Evolutionary conservation across 148 eudicot species (phyloP).

Genomic region (Oxyria digyna): DNA sequence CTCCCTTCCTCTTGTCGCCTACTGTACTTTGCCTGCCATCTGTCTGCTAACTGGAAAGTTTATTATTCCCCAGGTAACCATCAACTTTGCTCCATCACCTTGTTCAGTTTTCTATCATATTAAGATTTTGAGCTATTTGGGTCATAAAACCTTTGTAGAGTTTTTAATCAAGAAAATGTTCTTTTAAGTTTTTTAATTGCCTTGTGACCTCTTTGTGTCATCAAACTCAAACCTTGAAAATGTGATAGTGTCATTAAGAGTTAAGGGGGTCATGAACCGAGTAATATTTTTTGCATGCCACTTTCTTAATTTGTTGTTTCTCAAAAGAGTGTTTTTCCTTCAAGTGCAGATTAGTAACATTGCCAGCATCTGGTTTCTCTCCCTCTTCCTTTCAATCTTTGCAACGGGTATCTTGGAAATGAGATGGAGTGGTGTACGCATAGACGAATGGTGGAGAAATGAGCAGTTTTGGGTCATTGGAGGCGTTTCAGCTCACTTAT

Average conservation of each 20-base stretch:
- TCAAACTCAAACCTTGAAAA: too few species aligned
- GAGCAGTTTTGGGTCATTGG: constrained; percentile 65
- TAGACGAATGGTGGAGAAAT: constrained; percentile 62
- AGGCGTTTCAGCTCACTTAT: constrained; percentile 46
- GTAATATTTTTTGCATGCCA: too few species aligned
- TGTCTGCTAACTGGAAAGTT: constrained; percentile 69
- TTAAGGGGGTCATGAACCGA: too few species aligned
- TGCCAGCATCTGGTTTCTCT: constrained; percentile 39
- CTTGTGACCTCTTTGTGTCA: too few species aligned
- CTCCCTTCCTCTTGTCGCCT: constrained; percentile 51
- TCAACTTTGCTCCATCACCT: neutral
- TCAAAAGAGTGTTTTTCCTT: neutral
- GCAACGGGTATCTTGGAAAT: constrained; percentile 47
- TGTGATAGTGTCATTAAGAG: too few species aligned
- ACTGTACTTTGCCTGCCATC: constrained; percentile 62
- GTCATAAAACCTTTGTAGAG: too few species aligned
- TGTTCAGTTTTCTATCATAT: too few species aligned
- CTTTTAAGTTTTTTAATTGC: too few species aligned
- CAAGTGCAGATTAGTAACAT: constrained; percentile 43
- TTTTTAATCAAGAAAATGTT: too few species aligned
- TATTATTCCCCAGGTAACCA: constrained; percentile 55
- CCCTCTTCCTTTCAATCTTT: constrained; percentile 45
- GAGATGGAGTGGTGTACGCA: constrained; percentile 57
- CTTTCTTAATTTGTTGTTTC: too few species aligned
- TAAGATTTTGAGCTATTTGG: too few species aligned